Evolutionary conservation across 78 protist species (phyloP).

Genomic region (Dictyostelium purpureum): DNA sequence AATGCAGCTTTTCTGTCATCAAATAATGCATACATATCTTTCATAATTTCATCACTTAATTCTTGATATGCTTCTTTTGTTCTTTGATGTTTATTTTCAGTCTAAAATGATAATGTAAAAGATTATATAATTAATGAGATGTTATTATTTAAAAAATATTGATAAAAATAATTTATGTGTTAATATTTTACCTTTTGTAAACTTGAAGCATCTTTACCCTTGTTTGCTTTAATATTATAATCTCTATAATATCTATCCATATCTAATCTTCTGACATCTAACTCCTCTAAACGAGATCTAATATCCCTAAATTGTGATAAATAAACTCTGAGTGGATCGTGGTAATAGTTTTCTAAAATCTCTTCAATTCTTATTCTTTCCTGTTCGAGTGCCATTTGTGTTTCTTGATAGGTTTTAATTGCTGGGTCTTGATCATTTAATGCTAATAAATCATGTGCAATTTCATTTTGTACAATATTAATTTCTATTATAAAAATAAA

Average conservation of each 20-base stretch:
- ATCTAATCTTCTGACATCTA: constrained; percentile 60
- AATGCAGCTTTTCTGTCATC: constrained; percentile 50
- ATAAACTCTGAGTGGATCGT: constrained; percentile 67
- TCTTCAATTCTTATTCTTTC: constrained; percentile 54
- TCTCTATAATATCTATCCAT: constrained; percentile 75
- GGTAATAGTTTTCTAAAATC: constrained; percentile 33
- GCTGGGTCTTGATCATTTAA: constrained; percentile 59
- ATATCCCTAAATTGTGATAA: constrained; percentile 70
- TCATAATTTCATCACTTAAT: constrained; percentile 45
- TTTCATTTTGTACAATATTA: constrained; percentile 60
- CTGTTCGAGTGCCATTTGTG: background rate
- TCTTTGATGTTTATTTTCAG: constrained; percentile 50
- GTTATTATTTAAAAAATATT: too few relatives aligned
- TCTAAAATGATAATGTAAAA: background rate
- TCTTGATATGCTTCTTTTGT: constrained; percentile 65
- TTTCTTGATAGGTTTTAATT: constrained; percentile 33
- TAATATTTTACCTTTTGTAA: constrained; percentile 49
- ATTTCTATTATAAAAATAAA: constrained; percentile 4
- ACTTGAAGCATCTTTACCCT: constrained; percentile 67
- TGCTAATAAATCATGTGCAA: constrained; percentile 70
- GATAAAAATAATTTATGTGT: too few relatives aligned
- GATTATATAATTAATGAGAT: background rate
- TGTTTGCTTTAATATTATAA: constrained; percentile 72
- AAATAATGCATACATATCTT: constrained; percentile 43
- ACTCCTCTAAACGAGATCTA: constrained; percentile 26